phyloP scores from a whole-genome alignment of 345 rosid species.

The Garcia nutans region DNA sequence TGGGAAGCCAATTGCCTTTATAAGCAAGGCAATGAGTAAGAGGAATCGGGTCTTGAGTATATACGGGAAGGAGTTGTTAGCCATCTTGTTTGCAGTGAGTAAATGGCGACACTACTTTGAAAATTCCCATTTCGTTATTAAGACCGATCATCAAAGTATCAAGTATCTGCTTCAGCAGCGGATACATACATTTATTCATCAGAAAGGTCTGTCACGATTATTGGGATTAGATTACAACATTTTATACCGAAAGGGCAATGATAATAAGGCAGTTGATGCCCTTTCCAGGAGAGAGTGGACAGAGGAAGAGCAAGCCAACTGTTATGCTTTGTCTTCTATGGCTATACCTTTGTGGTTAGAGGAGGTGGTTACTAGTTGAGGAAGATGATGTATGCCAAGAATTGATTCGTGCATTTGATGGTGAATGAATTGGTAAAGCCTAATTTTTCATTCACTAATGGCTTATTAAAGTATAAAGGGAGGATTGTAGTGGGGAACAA shows the following conservation, averaged over 20 bases:
- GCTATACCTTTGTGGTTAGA: no score
- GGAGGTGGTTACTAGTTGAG: no score
- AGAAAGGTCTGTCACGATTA: neutral
- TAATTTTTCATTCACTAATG: no score
- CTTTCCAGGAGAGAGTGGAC: neutral
- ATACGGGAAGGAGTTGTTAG: neutral
- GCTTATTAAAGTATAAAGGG: no score
- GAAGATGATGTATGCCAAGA: no score
- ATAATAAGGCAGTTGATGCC: neutral
- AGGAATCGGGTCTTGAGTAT: neutral
- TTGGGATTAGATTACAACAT: neutral
- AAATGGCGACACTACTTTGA: neutral
- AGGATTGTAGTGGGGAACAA: no score
- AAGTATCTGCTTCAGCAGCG: neutral
- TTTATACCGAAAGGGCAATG: neutral
- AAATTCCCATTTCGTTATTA: neutral
- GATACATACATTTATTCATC: no score
- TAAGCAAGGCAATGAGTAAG: neutral
- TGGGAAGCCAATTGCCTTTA: no score
- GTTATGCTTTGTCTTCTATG: no score
- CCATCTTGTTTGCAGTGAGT: neutral
- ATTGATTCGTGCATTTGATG: no score
- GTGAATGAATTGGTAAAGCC: no score
- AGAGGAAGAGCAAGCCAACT: no score
- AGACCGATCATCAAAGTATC: neutral